Conservation (phyloP, 139 green algal genomes). For the Dunaliella primolecta region DNA sequence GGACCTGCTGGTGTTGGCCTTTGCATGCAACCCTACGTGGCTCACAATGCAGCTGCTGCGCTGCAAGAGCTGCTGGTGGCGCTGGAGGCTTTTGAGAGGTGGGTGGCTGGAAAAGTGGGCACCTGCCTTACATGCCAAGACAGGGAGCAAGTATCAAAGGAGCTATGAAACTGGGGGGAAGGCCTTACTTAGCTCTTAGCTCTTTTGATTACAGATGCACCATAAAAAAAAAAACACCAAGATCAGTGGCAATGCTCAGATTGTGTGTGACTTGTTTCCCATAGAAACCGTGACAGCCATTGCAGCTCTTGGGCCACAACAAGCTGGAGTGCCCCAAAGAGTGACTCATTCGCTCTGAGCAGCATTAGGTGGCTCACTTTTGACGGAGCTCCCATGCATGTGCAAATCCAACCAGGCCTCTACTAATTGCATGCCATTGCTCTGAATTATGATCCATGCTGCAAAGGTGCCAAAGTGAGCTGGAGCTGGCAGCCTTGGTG, state of each 20-base stretch:
- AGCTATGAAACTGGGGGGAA: background rate
- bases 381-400: background rate
- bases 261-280: background rate
- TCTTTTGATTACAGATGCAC: background rate
- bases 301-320: background rate
- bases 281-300: background rate
- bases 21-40: no score
- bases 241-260: background rate
- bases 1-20: no score
- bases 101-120: background rate
- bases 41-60: background rate
- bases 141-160: background rate
- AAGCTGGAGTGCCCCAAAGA: background rate
- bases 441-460: no score
- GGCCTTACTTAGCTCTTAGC: background rate
- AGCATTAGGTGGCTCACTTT: no score
- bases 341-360: background rate
- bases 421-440: no score
- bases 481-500: background rate
- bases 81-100: background rate
- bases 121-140: background rate
- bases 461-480: background rate
- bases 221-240: no score
- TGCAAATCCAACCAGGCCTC: background rate
- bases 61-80: background rate